Evolutionary conservation across 192 early-diverging fungal genomes (phyloP), one percentile per base, ranked within the genome.

Genomic region (Coemansia sp.): DNA sequence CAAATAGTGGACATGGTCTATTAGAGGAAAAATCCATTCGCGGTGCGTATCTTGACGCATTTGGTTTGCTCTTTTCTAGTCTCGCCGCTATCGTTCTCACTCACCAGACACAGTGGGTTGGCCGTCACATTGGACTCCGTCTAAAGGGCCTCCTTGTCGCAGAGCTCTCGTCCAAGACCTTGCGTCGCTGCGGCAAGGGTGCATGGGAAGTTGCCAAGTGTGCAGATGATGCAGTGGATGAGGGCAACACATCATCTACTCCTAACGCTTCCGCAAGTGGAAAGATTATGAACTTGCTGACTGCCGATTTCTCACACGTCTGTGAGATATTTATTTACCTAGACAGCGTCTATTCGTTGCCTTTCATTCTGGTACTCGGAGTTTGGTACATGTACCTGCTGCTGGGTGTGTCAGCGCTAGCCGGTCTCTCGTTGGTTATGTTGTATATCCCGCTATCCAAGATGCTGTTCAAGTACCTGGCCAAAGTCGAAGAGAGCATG

Each of bases 401-500:
- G 27, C 78, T 96, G 50, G 94, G 94, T 6, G 78, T 85, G 24
- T 87, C 93, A 14, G 92, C 92, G 5, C 35, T 94, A 9, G 87
- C 87, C 41, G 93, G 92, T 19, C 75, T 95, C 13, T 73, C 77
- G 0, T 79, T 88, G 31, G 86, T 94, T 67, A 41, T 91, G n/a
- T 17, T 89, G 11, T 75, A 78, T 21, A 85, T 85, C 44, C 88
- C 89, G 27, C 11, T 88, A 19, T 67, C 37, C 84, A 86, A 40
- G 74, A 62, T 40, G 33, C 70, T 88, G 36, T 84, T 87, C 45
- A 81, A 72, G 31, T 80, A 81, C 48, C 42, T 85, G 44, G 79
- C 81, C 48, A 74, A 63, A 14, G 59, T 87, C 73, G 46, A 63
- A 21, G 36, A 63, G 3, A 62, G 17, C 4, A 34, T 51, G 17